Conservation (phyloP, 306 rosid genomes). For the Coriaria nepalensis region DNA sequence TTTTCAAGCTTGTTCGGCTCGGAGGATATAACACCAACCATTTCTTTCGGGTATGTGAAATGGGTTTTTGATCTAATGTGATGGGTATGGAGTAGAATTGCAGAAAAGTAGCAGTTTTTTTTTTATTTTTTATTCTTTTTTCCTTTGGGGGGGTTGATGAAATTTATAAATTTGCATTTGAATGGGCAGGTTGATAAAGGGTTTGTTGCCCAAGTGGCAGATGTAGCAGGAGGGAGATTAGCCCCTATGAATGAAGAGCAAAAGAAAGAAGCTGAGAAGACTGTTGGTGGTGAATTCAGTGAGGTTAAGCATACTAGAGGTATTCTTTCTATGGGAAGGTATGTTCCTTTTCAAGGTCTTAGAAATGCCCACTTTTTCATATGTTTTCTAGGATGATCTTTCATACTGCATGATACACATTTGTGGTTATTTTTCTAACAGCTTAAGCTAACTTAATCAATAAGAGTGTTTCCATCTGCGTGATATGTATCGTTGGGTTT, state of each 20-base stretch:
- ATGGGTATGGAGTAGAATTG: too few relatives aligned
- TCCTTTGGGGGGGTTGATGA: conserved; percentile 3
- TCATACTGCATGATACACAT: neutral
- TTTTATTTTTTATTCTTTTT: neutral
- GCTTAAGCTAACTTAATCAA: too few relatives aligned
- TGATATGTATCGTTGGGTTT: too few relatives aligned
- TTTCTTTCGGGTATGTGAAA: conserved; percentile 61
- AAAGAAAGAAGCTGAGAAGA: conserved; percentile 48
- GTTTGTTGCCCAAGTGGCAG: conserved; percentile 95
- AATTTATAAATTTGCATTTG: conserved; percentile 13
- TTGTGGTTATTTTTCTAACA: conserved; percentile 1
- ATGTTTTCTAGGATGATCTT: conserved; percentile 2
- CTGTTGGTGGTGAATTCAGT: conserved; percentile 79
- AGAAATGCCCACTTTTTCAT: neutral
- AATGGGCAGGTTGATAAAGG: conserved; percentile 72
- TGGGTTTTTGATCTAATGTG: neutral
- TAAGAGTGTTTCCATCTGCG: too few relatives aligned
- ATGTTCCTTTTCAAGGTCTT: conserved; percentile 7
- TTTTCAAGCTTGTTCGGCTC: conserved; percentile 81
- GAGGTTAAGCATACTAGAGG: conserved; percentile 82
- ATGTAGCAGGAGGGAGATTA: conserved; percentile 53
- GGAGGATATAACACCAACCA: conserved; percentile 86
- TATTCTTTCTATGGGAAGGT: conserved; percentile 99
- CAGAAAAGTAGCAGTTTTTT: neutral
- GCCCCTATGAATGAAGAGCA: conserved; percentile 88